Evolutionary conservation across 2,329 filamentous ascomycete genomes (phyloP), one percentile per base, ranked within the genome.

Genomic region (Ophiostoma sp.): DNA sequence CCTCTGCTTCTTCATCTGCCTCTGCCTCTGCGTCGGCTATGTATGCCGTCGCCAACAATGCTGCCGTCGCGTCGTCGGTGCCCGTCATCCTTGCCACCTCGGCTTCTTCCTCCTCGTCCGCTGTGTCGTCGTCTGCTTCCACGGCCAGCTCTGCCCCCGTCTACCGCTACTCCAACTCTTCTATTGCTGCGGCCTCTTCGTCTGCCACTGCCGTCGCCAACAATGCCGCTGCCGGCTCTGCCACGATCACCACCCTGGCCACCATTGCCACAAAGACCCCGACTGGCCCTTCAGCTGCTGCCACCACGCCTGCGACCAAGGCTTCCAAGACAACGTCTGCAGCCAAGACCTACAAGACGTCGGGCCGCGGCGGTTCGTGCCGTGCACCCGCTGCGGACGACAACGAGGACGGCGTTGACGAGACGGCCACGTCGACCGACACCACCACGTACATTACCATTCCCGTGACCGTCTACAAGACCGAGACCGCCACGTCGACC

Each of bases 401-500:
- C 11, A 35, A 65, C 20, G 33, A 39, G 5, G 20, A 6, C 13
- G 31, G 35, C 27, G 27, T 3, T 13, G 57, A 8, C 52, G 11
- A 62, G 33, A 23, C 35, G 0, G 20, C 62, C 20, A 39, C 62
- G 20, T 39, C 62, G 3, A 39, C 33, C 20, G 62, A 65, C 20
- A 23, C 20, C 7, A 65, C 62, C 7, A 65, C 62, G 7, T 23
- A 10, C n/a, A 20, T 65, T n/a, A 65, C 62, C 33, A 65, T 39
- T 39, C 35, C 33, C 35, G 20, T 39, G 35, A 65, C 62, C 15
- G n/a, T 35, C 33, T 65, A 65, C 62, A 65, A 35, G 62, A 65
- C 62, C 7, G 33, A 23, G 35, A 65, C 62, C 8, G 62, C 62
- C 1, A 65, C 62, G 20, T n/a, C 62, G 8, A 23, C 6, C 7